These are phyloP conservation scores for Globisporangium paddicum DNA, from an alignment of 352 stramenopile species.

Conservation along the genomic window DNA sequence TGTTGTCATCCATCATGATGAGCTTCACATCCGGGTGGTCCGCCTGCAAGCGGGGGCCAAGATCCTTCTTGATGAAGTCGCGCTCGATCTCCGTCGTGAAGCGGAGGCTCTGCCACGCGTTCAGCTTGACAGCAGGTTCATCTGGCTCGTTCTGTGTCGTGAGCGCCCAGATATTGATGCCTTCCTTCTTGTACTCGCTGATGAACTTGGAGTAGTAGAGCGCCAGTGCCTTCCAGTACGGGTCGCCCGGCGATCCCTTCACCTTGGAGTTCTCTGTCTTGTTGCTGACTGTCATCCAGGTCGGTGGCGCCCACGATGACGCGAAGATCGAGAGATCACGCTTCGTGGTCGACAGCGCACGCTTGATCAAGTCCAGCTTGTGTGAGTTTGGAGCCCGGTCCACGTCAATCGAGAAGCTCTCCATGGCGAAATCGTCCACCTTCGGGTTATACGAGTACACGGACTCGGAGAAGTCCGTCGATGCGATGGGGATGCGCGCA, in stretches of 20 bases:
- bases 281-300: conserved; percentile 84
- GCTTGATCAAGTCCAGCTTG: conserved; percentile 72
- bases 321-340: conserved; percentile 63
- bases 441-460: conserved; percentile 84
- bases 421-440: conserved; percentile 54
- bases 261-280: conserved; percentile 48
- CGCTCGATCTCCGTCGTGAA: conserved; percentile 40
- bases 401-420: conserved; percentile 70
- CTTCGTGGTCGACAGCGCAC: conserved; percentile 34
- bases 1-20: conserved; percentile 84
- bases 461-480: conserved; percentile 80
- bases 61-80: conserved; percentile 76
- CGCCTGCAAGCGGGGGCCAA: conserved; percentile 59
- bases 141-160: conserved; percentile 88
- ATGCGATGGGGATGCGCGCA: conserved; percentile 76
- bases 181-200: conserved; percentile 69
- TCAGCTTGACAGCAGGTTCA: conserved; percentile 31
- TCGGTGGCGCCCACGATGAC: conserved; percentile 82
- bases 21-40: conserved; percentile 81
- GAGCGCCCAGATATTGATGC: conserved; percentile 77
- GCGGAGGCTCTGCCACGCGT: conserved; percentile 60
- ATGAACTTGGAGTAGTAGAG: conserved; percentile 89
- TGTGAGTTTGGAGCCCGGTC: conserved; percentile 50
- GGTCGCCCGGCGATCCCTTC: conserved; percentile 49
- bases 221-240: conserved; percentile 71